phyloP scores from a whole-genome alignment of 192 early-diverging fungal species.

The Mortierella alpina region DNA sequence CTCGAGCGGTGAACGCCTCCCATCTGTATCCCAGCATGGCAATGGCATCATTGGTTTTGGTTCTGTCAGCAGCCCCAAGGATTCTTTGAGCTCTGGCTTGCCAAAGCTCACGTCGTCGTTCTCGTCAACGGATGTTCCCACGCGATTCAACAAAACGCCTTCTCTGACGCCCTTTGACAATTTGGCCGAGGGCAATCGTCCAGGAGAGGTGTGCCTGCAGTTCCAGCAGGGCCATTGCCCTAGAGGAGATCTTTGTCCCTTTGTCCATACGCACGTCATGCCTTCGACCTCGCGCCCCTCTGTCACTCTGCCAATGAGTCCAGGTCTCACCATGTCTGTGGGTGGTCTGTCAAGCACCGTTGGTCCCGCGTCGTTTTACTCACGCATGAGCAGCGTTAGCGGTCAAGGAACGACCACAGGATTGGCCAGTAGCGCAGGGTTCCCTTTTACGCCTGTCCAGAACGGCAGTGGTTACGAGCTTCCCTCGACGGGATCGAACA shows the following conservation, averaged over 20 bases:
- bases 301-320: conserved; percentile 29
- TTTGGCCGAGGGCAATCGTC: conserved; percentile 11
- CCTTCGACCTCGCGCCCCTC: conserved; percentile 32
- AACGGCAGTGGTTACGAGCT: conserved; percentile 33
- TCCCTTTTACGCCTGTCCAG: conserved; percentile 40
- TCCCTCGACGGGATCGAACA: conserved; percentile 20
- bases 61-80: conserved; percentile 13
- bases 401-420: conserved; percentile 17
- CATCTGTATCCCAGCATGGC: conserved; percentile 38
- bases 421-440: conserved; percentile 18
- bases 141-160: conserved; percentile 40
- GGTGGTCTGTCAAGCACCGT: conserved; percentile 22
- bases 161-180: conserved; percentile 44
- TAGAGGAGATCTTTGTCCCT: conserved; percentile 65
- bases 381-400: conserved; percentile 31
- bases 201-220: conserved; percentile 45
- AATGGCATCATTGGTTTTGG: conserved; percentile 45
- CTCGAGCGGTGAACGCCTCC: conserved; percentile 12
- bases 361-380: conserved; percentile 35
- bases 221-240: conserved; percentile 60
- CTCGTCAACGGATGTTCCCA: conserved; percentile 57
- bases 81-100: conserved; percentile 40
- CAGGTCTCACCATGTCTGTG: conserved; percentile 32
- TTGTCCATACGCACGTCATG: conserved; percentile 51
- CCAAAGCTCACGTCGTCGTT: conserved; percentile 56